A percentile compares a stretch with the other conserved stretches of the same genome.
Conservation (phyloP, 768 basidiomycete genomes). For the Mycena galericulata region DNA sequence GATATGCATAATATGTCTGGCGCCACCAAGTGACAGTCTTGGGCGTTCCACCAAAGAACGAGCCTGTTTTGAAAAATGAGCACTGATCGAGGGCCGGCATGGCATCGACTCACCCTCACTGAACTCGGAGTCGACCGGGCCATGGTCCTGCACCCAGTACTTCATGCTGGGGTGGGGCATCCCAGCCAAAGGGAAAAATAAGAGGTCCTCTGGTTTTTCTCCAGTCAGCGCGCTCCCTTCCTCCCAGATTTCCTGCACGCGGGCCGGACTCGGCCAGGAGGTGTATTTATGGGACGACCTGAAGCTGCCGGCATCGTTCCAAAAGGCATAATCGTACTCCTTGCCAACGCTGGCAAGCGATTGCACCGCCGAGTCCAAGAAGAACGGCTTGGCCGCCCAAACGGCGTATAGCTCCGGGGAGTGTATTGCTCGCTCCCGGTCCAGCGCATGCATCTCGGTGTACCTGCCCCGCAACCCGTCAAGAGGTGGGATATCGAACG, state of each 20-base stretch:
- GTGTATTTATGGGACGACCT: conserved; percentile 55
- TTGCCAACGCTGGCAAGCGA: conserved; percentile 39
- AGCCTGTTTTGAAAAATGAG: conserved; percentile 52
- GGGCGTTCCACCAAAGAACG: conserved; percentile 67
- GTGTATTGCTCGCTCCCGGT: conserved; percentile 57
- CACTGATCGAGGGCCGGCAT: background rate
- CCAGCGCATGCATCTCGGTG: conserved; percentile 54
- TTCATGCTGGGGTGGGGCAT: conserved; percentile 47
- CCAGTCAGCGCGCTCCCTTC: conserved; percentile 47
- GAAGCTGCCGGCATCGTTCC: conserved; percentile 70
- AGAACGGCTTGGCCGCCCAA: conserved; percentile 67
- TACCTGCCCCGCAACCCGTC: conserved; percentile 48
- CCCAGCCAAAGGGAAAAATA: conserved; percentile 61
- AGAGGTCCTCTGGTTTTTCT: conserved; percentile 51
- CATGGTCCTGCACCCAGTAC: conserved; percentile 58
- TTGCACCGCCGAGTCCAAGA: conserved; percentile 56
- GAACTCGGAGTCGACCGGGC: conserved; percentile 63
- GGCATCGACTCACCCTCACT: conserved; percentile 58
- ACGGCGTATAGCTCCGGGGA: conserved; percentile 65
- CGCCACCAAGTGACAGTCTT: conserved; percentile 59
- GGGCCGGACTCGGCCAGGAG: conserved; percentile 59
- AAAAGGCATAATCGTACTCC: conserved; percentile 66
- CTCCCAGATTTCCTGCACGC: conserved; percentile 56
- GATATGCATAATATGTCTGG: conserved; percentile 60
- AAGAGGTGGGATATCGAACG: conserved; percentile 63